phyloP scores from a whole-genome alignment of 1,284 basidiomycete species.

The Trametes pubescens region DNA sequence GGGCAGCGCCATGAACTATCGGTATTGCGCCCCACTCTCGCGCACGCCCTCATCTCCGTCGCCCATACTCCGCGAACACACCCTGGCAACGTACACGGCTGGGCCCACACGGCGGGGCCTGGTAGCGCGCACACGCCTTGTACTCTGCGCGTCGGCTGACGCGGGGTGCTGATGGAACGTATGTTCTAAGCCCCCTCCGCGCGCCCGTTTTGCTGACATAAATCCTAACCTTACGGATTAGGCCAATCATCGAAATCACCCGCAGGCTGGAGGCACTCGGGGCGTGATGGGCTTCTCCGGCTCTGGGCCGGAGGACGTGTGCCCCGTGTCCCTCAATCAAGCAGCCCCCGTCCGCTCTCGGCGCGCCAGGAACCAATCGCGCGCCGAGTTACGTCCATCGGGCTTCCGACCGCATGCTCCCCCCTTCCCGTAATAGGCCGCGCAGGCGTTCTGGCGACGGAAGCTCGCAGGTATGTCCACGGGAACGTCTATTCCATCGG shows the following conservation, averaged over 20 bases:
- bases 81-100: conserved; percentile 12
- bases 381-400: conserved; percentile 26
- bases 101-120: conserved; percentile 10
- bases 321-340: conserved; percentile 29
- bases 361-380: conserved; percentile 26
- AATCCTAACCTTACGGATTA: conserved; percentile 28
- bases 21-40: conserved; percentile 13
- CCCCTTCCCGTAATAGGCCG: conserved; percentile 24
- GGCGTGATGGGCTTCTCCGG: conserved; percentile 20
- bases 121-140: conserved; percentile 25
- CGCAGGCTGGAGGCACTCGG: conserved; percentile 5
- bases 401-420: conserved; percentile 30
- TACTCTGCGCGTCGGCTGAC: conserved; percentile 28
- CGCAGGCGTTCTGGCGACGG: conserved; percentile 18
- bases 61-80: conserved; percentile 22
- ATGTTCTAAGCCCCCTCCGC: conserved; percentile 20
- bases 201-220: conserved; percentile 35
- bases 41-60: conserved; percentile 26
- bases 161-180: conserved; percentile 32
- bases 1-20: conserved; percentile 22
- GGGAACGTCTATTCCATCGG: conserved; percentile 25
- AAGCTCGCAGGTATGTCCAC: conserved; percentile 13
- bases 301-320: conserved; percentile 18
- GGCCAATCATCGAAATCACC: conserved; percentile 25
- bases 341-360: conserved; percentile 21